Conservation (phyloP, 495 filamentous ascomycete genomes). For the Penicillium verhagenii region DNA sequence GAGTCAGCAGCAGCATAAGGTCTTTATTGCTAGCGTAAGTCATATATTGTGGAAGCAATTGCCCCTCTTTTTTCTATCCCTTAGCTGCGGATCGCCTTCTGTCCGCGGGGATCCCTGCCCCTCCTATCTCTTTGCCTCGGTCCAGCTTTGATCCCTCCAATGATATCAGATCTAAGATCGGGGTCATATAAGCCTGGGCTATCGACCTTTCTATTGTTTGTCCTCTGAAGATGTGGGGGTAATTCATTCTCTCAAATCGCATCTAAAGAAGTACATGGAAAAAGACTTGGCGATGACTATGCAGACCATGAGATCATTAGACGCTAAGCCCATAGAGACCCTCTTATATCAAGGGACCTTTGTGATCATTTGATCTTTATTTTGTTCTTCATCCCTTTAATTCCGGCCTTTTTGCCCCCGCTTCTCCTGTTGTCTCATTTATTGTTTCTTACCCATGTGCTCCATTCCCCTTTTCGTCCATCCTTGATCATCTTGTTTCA, state of each 20-base stretch:
- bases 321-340: no score
- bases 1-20: conserved; percentile 27
- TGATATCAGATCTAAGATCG: not conserved
- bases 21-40: conserved; percentile 33
- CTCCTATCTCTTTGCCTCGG: conserved; percentile 13
- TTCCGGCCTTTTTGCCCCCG: no score
- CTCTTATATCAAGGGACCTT: not conserved
- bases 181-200: not conserved
- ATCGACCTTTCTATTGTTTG: no score
- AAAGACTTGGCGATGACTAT: no score
- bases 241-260: no score
- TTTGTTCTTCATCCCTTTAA: not conserved
- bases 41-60: not conserved
- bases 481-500: not conserved
- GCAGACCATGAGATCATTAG: not conserved
- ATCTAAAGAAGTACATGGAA: no score
- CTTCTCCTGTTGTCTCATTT: no score
- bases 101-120: conserved; percentile 14
- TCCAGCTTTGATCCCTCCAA: not conserved
- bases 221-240: no score
- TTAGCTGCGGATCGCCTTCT: not conserved
- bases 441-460: not conserved
- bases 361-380: conserved; percentile 1
- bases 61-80: not conserved
- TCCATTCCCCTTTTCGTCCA: not conserved